phyloP scores from a whole-genome alignment of 1,139 yeast species.

The Saccharomyces uvarum region DNA sequence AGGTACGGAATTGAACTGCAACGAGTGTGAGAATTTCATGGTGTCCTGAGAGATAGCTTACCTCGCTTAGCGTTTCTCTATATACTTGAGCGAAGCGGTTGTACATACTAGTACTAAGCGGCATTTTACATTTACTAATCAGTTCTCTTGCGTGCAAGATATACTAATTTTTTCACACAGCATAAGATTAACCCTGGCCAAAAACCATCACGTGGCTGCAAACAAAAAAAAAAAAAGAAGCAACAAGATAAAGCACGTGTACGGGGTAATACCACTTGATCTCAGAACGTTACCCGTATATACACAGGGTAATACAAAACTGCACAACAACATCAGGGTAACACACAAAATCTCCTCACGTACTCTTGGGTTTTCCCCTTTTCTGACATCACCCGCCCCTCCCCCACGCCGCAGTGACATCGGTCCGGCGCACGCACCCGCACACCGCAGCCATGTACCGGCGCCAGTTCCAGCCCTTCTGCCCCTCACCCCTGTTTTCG shows the following conservation, averaged over 20 bases:
- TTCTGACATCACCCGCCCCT: background rate
- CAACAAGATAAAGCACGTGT: background rate
- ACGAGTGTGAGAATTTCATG: conserved; percentile 70
- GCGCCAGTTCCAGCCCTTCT: background rate
- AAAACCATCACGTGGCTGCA: background rate
- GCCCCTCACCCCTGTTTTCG: background rate
- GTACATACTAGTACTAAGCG: background rate
- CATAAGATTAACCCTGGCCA: background rate
- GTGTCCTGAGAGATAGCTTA: background rate
- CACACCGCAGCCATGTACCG: background rate
- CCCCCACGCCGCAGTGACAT: background rate
- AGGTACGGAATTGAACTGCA: conserved; percentile 71
- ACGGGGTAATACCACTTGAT: too few relatives aligned
- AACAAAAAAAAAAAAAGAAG: background rate
- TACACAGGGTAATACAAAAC: background rate
- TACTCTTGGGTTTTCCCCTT: background rate
- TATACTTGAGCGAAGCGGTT: background rate
- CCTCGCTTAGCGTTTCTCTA: background rate
- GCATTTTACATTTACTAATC: background rate
- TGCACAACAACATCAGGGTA: too few relatives aligned
- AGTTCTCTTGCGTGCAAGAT: background rate
- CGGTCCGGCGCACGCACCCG: background rate
- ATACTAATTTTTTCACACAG: background rate
- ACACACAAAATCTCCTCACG: too few relatives aligned
- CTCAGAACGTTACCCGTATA: background rate